These are phyloP conservation scores for Sporobolomyces pararoseus DNA, from an alignment of 768 basidiomycete genomes.

Conservation along the genomic window DNA sequence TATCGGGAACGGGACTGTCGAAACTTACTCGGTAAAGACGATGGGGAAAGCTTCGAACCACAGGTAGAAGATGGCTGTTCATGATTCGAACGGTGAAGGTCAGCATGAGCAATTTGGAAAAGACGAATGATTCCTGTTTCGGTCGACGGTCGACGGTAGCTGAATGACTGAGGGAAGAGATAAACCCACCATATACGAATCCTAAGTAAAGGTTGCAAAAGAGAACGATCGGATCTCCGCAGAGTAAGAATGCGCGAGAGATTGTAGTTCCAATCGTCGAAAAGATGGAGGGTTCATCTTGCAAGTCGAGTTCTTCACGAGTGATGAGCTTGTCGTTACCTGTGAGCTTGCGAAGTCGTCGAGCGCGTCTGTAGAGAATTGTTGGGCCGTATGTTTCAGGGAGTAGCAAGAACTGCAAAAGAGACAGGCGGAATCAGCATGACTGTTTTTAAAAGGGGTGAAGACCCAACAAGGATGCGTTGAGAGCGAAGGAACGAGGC, in stretches of 20 bases:
- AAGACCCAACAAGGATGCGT: too few species aligned
- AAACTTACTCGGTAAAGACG: constrained; percentile 45
- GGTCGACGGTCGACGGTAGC: too few species aligned
- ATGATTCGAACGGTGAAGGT: too few species aligned
- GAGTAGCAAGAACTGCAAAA: constrained; percentile 32
- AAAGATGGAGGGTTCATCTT: constrained; percentile 10
- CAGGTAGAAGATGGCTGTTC: constrained; percentile 6
- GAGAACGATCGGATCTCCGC: constrained; percentile 47
- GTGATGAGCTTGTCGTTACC: constrained; percentile 47
- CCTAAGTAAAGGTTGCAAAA: constrained; percentile 45
- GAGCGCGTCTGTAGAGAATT: constrained; percentile 49
- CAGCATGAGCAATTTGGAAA: too few species aligned
- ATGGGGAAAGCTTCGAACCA: constrained; percentile 48
- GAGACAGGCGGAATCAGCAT: too few species aligned
- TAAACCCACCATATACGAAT: background rate
- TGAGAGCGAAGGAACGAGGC: too few species aligned
- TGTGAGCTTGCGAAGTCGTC: constrained; percentile 49
- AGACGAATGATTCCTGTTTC: too few species aligned
- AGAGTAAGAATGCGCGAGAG: constrained; percentile 44
- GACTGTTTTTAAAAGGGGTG: too few species aligned
- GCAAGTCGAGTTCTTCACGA: constrained; percentile 20
- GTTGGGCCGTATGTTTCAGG: constrained; percentile 49
- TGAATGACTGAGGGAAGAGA: background rate
- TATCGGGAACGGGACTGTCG: constrained; percentile 37
- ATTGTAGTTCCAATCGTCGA: constrained; percentile 27